Base-by-base conservation (phyloP, 495 filamentous ascomycete genomes). In the Xylaria grammica region DNA sequence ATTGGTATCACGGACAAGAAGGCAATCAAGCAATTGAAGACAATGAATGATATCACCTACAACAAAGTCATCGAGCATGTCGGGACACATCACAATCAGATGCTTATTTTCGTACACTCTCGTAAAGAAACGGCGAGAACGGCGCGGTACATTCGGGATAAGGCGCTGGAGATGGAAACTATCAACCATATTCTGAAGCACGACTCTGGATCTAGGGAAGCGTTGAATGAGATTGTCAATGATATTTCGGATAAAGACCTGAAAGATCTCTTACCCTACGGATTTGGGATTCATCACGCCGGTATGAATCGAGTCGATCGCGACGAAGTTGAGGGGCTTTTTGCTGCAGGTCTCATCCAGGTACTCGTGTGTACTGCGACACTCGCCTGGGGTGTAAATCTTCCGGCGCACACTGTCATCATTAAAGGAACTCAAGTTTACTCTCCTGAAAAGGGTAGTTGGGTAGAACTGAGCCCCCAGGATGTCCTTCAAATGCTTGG, bases 401-500 rank as follows among this genome's bases (percentile, higher is more conserved):
- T 97, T 60, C 93, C 93, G 9, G 93, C 93, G 1, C 93, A 97
- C 69, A 97, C 93, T 0, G 93, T 97, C 66, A 94, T 97, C 74
- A 97, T 97, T 78, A 97, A 97, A 74, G 93, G 93, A 42, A 99
- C 95, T 0, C 93, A 97, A 73, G 89, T 98, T 42, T 99, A 99
- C 75, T 98, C 96, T 4, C 96, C 95, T 0, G 95, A 99, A 74
- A 98, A 97, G 78, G 95, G 95, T 78, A 94, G 91, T 74, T 99
- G 95, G 94, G 96, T 99, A 17, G 96, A 99, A 71, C 74, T 99
- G 62, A 97, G 93, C 68, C 95, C 96, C 11, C 95, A 99, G 71
- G 95, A 99, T 77, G 94, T 98, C 45, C 82, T 99, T 36, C 95
- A 99, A 75, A 99, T 99, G 95, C 87, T 99, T 67, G 95, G 95